phyloP scores from a whole-genome alignment of 2,329 filamentous ascomycete species.

The Ophiostoma ulmi region DNA sequence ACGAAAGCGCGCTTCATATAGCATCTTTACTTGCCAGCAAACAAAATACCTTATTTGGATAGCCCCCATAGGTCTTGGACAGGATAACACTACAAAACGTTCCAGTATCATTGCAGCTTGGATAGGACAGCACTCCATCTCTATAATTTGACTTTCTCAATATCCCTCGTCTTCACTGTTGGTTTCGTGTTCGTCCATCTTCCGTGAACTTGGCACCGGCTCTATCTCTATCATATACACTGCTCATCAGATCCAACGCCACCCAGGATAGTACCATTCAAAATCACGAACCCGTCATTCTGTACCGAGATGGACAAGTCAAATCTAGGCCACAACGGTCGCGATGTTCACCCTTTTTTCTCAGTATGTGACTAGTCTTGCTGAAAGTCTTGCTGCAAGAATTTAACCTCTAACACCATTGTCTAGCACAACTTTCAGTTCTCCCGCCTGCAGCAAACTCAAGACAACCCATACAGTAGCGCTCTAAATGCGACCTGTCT shows the following conservation, averaged over 20 bases:
- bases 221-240: background rate
- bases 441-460: no score
- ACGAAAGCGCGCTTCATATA: background rate
- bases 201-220: background rate
- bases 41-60: background rate
- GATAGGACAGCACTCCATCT: background rate
- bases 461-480: background rate
- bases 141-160: background rate
- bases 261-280: background rate
- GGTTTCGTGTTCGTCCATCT: background rate
- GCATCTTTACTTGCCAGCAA: background rate
- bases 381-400: background rate
- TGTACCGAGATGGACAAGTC: background rate
- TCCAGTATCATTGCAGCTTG: background rate
- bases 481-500: background rate
- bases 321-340: no score
- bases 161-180: background rate
- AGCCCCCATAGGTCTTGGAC: background rate
- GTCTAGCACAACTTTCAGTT: background rate
- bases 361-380: background rate
- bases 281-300: background rate
- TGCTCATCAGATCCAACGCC: background rate
- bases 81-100: background rate
- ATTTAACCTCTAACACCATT: background rate
- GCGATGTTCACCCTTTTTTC: background rate